phyloP scores from a whole-genome alignment of 139 green algal species.

The Closterium sp. region DNA sequence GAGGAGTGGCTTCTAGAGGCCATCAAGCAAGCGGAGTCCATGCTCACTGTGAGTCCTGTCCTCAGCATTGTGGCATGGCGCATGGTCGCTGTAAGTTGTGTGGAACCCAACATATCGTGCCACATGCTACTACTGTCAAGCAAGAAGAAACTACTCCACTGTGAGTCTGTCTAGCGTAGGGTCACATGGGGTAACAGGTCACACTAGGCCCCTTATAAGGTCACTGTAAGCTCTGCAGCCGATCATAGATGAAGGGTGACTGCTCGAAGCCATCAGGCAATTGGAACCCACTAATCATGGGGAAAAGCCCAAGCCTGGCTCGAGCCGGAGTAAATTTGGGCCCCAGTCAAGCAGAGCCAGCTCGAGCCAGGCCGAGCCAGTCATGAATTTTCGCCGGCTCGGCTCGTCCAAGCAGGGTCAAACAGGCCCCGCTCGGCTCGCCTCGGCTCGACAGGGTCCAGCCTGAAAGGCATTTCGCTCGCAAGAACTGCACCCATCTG shows the following conservation, averaged over 20 bases:
- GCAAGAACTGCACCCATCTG: too few relatives aligned
- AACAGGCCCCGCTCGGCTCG: too few relatives aligned
- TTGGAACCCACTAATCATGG: too few relatives aligned
- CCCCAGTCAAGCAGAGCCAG: too few relatives aligned
- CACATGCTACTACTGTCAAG: not conserved
- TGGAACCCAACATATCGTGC: not conserved
- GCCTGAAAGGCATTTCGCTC: too few relatives aligned
- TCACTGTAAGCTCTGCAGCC: conserved; percentile 96
- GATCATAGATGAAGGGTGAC: conserved; percentile 91
- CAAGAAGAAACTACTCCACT: not conserved
- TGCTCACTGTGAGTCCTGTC: conserved; percentile 47
- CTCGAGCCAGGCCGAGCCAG: too few relatives aligned
- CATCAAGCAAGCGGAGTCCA: conserved; percentile 46
- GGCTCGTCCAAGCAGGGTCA: too few relatives aligned
- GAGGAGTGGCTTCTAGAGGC: conserved; percentile 71
- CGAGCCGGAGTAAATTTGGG: too few relatives aligned
- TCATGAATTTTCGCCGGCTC: too few relatives aligned
- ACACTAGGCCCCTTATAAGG: too few relatives aligned
- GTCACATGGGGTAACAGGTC: not conserved
- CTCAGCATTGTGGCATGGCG: not conserved
- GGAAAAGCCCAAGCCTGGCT: too few relatives aligned
- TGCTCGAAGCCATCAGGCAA: conserved; percentile 59
- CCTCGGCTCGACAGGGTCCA: too few relatives aligned
- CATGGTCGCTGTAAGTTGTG: not conserved
- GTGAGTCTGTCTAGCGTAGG: not conserved